These are phyloP conservation scores for Penicillium lividum DNA, from an alignment of 495 filamentous ascomycete genomes.

Conservation along the genomic window DNA sequence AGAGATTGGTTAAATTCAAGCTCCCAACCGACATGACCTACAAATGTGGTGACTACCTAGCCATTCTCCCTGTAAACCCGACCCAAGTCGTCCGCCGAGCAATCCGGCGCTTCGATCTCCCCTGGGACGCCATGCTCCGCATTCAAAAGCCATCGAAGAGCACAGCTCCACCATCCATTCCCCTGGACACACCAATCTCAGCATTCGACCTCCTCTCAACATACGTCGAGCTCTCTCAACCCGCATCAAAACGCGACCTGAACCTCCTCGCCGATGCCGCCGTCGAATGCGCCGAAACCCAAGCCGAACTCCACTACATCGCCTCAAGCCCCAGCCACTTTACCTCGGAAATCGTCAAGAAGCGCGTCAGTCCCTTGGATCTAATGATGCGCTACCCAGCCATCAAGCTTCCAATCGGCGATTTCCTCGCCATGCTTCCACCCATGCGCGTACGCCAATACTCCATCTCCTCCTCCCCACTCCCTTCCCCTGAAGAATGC, in stretches of 20 bases:
- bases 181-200: conserved; percentile 58
- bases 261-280: conserved; percentile 47
- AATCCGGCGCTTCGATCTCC: conserved; percentile 54
- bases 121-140: conserved; percentile 59
- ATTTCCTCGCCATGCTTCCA: conserved; percentile 68
- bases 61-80: conserved; percentile 70
- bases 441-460: conserved; percentile 78
- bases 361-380: conserved; percentile 64
- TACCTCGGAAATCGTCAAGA: conserved; percentile 51
- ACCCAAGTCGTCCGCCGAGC: conserved; percentile 56
- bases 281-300: conserved; percentile 23
- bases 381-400: conserved; percentile 60
- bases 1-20: conserved; percentile 66
- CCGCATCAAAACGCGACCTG: conserved; percentile 60
- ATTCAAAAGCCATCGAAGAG: conserved; percentile 40
- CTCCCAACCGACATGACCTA: conserved; percentile 68
- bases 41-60: conserved; percentile 73
- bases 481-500: conserved; percentile 55
- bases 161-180: conserved; percentile 53
- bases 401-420: conserved; percentile 56
- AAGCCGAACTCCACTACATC: conserved; percentile 34
- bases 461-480: conserved; percentile 76
- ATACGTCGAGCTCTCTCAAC: conserved; percentile 72
- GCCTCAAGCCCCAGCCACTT: conserved; percentile 43
- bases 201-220: conserved; percentile 62